Base-by-base conservation (phyloP, 1,284 basidiomycete species). In the Cryptococcus floricola region DNA sequence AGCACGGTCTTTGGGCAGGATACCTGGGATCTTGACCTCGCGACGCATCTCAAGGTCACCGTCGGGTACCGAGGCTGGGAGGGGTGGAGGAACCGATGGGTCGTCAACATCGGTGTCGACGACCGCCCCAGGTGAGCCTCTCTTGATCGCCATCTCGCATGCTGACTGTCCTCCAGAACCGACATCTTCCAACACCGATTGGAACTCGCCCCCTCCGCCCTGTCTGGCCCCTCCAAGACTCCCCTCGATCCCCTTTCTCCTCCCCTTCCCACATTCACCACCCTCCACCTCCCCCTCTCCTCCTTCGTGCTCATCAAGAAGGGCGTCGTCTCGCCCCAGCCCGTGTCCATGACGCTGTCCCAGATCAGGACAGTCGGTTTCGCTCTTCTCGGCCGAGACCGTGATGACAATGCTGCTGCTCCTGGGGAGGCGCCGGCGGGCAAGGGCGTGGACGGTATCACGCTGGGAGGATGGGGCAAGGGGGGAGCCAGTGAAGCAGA, bases 151-250 rank as follows among this genome's bases (percentile, higher is more conserved):
- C 10, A 5, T 13, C n/a, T 18, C 18, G 16, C 7, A 10, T 23
- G 14, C 16, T 38, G 13, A 44, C 34, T 7, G 8, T 16, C 6
- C 10, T 27, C 10, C 53, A 75, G 74, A 45, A 78, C 77, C 38
- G 80, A 81, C 61, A 66, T 81, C n/a, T 81, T 77, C 63, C 80
- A 81, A 66, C 79, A 80, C 59, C 78, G 80, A 2, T 73, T 81
- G 10, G 75, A 73, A 25, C 65, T 81, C 27, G 73, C 74, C 1
- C 61, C 71, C 0, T 54, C 64, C 19, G 47, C 67, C 1, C 45
- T 65, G 6, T 67, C 71, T 1, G 61, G 67, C 3, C 19, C 54
- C 19, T 62, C 64, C 25, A 52, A 58, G 6, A 37, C 60, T 1
- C 56, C 66, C 5, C 59, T 69, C 10, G 61, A 69, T 39, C 70